These are phyloP conservation scores for Nymphaea colorata DNA, from an alignment of 164 flowering plant genomes.

Conservation along the genomic window DNA sequence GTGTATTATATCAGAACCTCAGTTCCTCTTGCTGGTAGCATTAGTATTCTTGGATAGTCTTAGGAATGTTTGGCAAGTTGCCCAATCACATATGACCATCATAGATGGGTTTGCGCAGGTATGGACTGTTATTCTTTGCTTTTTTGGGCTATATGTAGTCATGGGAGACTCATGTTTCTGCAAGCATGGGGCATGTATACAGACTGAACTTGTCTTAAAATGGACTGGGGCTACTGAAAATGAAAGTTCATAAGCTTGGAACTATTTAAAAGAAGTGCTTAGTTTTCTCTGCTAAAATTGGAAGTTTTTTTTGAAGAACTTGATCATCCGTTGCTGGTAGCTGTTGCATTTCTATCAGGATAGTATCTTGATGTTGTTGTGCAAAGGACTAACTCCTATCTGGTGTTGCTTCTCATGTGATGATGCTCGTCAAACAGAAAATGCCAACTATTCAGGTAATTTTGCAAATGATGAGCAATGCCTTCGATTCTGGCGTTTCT, in stretches of 20 bases:
- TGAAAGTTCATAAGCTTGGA: neutral
- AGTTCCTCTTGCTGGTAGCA: no score
- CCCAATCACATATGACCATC: no score
- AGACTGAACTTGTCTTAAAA: neutral
- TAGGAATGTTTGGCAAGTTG: no score
- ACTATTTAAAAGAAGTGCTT: no score
- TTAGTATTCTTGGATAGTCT: no score
- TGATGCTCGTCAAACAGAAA: constrained; percentile 38
- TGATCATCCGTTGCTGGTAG: neutral
- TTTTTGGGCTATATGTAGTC: no score
- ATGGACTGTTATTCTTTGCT: no score
- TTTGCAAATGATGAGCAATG: neutral
- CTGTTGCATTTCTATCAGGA: neutral
- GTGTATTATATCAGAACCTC: no score
- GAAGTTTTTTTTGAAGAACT: no score
- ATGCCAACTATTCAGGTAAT: constrained; percentile 96
- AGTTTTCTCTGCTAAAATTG: no score
- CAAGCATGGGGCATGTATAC: neutral
- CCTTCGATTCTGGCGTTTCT: neutral
- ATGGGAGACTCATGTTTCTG: neutral
- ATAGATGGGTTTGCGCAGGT: no score
- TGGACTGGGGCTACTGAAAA: neutral
- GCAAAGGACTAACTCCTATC: neutral
- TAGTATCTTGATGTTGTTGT: no score
- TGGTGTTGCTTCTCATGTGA: neutral